phyloP scores from a whole-genome alignment of 345 rosid species.

The Brassica juncea region DNA sequence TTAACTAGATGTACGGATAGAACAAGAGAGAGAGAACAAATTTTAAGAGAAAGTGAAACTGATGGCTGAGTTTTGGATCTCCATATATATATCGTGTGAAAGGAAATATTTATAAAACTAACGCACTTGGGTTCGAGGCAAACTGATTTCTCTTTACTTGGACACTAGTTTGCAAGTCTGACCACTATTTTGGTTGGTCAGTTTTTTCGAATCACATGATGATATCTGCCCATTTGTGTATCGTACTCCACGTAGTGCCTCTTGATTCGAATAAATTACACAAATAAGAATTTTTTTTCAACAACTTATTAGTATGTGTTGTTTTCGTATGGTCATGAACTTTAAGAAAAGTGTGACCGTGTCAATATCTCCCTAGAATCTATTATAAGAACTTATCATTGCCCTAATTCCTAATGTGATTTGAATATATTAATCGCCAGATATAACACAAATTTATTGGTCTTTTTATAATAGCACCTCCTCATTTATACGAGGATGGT shows the following conservation, averaged over 20 bases:
- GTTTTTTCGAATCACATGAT: background rate
- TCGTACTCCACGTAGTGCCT: background rate
- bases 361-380: background rate
- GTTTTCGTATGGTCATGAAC: background rate
- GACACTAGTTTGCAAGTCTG: background rate
- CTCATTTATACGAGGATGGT: conserved; percentile 46
- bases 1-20: background rate
- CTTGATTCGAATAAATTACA: background rate
- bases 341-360: background rate
- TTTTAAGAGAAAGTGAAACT: background rate
- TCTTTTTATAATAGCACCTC: conserved; percentile 1
- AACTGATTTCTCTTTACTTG: background rate
- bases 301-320: background rate
- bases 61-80: background rate
- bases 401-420: background rate
- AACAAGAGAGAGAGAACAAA: background rate
- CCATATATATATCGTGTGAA: background rate
- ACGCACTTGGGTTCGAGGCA: background rate
- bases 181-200: background rate
- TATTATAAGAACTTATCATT: background rate
- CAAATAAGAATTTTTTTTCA: background rate
- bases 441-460: background rate
- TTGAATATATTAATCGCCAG: background rate
- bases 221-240: background rate
- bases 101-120: background rate